These are phyloP conservation scores for Lindgomyces ingoldianus DNA, from an alignment of 495 filamentous ascomycete species.

Conservation along the genomic window DNA sequence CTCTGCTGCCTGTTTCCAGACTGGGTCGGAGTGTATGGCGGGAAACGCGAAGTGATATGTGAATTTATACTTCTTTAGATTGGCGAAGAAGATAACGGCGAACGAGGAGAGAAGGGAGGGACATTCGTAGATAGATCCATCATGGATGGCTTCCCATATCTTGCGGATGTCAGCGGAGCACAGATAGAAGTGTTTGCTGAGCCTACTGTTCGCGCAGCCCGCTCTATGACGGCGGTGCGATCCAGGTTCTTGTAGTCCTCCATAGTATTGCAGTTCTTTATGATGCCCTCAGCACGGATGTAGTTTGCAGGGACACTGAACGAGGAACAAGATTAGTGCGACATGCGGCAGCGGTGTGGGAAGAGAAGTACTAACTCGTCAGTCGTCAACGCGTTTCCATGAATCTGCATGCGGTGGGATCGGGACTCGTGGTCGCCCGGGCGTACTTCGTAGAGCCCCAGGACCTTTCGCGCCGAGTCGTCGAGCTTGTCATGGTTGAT, in stretches of 20 bases:
- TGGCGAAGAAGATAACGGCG: slow-evolving; percentile 85
- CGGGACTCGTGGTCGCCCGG: slow-evolving; percentile 64
- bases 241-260: slow-evolving; percentile 85
- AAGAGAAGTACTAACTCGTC: slow-evolving; percentile 65
- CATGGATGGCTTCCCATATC: slow-evolving; percentile 97
- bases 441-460: slow-evolving; percentile 89
- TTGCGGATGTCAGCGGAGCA: slow-evolving; percentile 41
- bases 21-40: slow-evolving; percentile 81
- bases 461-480: slow-evolving; percentile 79
- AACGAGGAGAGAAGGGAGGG: slow-evolving; percentile 90
- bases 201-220: slow-evolving; percentile 72
- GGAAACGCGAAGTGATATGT: slow-evolving; percentile 95
- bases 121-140: slow-evolving; percentile 91
- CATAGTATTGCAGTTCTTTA: slow-evolving; percentile 94
- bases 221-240: slow-evolving; percentile 68
- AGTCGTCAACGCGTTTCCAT: slow-evolving; percentile 78
- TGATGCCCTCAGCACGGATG: slow-evolving; percentile 85
- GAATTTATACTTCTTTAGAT: slow-evolving; percentile 94
- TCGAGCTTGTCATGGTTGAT: slow-evolving; percentile 96
- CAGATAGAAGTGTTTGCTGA: background rate
- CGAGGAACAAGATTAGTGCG: background rate
- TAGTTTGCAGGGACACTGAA: slow-evolving; percentile 69
- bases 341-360: background rate
- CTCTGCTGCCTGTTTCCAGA: slow-evolving; percentile 59
- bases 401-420: slow-evolving; percentile 82